Base-by-base conservation (phyloP, 768 basidiomycete genomes). In the Mrakia blollopis region DNA sequence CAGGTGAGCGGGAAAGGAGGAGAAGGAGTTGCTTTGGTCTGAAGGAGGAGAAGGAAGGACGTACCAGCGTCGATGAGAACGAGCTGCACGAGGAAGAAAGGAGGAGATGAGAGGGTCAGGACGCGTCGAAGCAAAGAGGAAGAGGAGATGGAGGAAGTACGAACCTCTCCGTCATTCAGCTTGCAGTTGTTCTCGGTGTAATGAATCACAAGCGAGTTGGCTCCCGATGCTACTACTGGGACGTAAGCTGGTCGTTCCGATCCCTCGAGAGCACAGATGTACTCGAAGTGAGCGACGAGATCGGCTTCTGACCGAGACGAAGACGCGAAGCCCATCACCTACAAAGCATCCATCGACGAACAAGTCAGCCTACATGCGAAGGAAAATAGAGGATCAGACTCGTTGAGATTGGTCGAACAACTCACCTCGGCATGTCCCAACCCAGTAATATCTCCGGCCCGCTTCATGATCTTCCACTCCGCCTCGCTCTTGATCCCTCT, bases 191-290 rank as follows among this genome's bases (percentile, higher is more conserved):
- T 98, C 25, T 90, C 87, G 0, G 94, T 96, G 82, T 98, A 98
- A 81, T 99, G 97, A 78, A 99, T 94, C 60, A 92, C 90, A 0
- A 97, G 86, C 11, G 92, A 89, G 81, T 98, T 97, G 2, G 91
- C 87, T 39, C 97, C 97, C 1, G 93, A 94, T 8, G 93, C 96
- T 47, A 98, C 92, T 8, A 99, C 97, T 18, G 97, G 97, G 1
- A 99, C 95, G 82, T 99, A 99, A n/a, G 97, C 95, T 68, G 89
- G 88, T 57, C 95, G 88, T 81, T 93, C 90, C 18, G 92, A 87
- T 30, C 97, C 97, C 23, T 85, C 85, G 61, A 92, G 85, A 5
- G 89, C 87, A 81, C 94, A 95, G 1, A 91, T 80, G 81, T 97
- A 97, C 83, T 96, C 92, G 81, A 98, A 98, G 81, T 94, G 92